phyloP scores from a whole-genome alignment of 2,329 filamentous ascomycete species.

The Fusarium sublunatum region DNA sequence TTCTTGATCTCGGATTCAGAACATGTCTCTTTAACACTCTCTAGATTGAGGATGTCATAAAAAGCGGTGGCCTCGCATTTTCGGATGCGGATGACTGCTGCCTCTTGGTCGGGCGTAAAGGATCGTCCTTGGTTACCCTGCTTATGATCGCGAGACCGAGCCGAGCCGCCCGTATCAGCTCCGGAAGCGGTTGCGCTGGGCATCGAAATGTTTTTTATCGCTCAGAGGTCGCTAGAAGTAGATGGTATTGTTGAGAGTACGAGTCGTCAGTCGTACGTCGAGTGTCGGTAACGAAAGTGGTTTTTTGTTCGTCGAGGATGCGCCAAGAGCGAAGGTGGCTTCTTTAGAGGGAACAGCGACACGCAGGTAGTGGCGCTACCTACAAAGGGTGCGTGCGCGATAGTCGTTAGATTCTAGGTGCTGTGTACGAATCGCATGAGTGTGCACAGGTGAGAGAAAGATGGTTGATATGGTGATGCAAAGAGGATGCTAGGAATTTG shows the following conservation, averaged over 20 bases:
- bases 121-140: slow-evolving; percentile 80
- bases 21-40: slow-evolving; percentile 70
- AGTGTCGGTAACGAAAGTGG: not conserved
- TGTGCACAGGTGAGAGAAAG: slow-evolving; percentile 5
- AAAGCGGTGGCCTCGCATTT: slow-evolving; percentile 87
- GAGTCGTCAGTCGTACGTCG: slow-evolving; percentile 14
- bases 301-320: slow-evolving; percentile 18
- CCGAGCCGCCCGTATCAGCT: slow-evolving; percentile 60
- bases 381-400: slow-evolving; percentile 2
- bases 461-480: slow-evolving; percentile 27
- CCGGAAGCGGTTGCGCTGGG: slow-evolving; percentile 65
- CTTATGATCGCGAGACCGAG: slow-evolving; percentile 73
- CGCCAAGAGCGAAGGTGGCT: slow-evolving; percentile 39
- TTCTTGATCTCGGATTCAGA: slow-evolving; percentile 94
- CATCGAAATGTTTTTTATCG: slow-evolving; percentile 42
- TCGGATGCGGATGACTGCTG: slow-evolving; percentile 88
- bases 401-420: slow-evolving; percentile 4
- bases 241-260: slow-evolving; percentile 1
- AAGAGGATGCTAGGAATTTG: slow-evolving; percentile 39
- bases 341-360: slow-evolving; percentile 22
- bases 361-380: slow-evolving; percentile 6
- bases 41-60: slow-evolving; percentile 91
- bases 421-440: slow-evolving; percentile 22
- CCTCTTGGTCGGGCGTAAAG: slow-evolving; percentile 90
- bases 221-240: slow-evolving; percentile 9